phyloP scores from a whole-genome alignment of 768 basidiomycete species.

The Xerocomellus chrysenteron region DNA sequence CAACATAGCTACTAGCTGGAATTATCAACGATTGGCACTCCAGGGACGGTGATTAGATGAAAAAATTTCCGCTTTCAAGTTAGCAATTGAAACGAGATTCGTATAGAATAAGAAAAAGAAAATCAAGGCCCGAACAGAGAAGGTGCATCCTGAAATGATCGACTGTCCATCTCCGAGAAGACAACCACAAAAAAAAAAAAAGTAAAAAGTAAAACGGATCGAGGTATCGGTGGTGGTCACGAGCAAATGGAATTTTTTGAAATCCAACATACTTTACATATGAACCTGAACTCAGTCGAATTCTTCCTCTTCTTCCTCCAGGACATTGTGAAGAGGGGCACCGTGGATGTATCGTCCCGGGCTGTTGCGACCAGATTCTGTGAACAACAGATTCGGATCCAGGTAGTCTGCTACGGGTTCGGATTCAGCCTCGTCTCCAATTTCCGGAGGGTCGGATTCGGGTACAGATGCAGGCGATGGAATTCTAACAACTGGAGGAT shows the following conservation, averaged over 20 bases:
- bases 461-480: conserved; percentile 17
- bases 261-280: conserved; percentile 24
- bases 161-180: conserved; percentile 12
- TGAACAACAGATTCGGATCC: conserved; percentile 32
- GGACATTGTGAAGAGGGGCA: conserved; percentile 80
- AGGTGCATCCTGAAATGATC: conserved; percentile 2
- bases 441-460: conserved; percentile 26
- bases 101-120: not conserved
- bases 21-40: conserved; percentile 27
- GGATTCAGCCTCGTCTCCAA: conserved; percentile 26
- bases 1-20: conserved; percentile 22
- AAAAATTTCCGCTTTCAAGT: conserved; percentile 3
- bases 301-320: conserved; percentile 76
- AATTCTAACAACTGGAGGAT: not conserved
- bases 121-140: not conserved
- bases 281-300: conserved; percentile 29
- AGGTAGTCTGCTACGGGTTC: conserved; percentile 27
- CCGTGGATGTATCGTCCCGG: conserved; percentile 80
- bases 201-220: conserved; percentile 6
- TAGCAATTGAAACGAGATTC: conserved; percentile 12
- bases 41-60: conserved; percentile 25
- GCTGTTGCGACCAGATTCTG: conserved; percentile 58
- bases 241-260: conserved; percentile 9
- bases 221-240: conserved; percentile 28
- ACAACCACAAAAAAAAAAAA: conserved; percentile 1